Evolutionary conservation across 1,284 basidiomycete genomes (phyloP), one percentile per base, ranked within the genome.

Genomic region (Hemileia vastatrix): DNA sequence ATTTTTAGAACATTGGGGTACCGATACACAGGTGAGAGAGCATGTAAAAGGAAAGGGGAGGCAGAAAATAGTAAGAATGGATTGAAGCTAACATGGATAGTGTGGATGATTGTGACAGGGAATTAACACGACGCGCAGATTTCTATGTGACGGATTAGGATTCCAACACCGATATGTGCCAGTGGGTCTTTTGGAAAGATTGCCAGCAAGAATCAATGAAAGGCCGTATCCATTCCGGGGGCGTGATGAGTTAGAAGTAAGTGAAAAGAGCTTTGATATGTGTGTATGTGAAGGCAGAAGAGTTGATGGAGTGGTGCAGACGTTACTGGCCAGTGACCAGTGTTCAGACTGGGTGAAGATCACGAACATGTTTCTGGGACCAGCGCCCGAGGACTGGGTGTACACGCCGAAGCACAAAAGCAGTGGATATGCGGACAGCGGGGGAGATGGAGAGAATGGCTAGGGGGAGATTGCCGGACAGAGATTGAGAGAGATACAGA

Each of bases 261-360:
- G 24, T 47, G 2, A 47, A 6, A 19, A 3, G 11, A 23, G 87
- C 19, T 19, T 8, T 9, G 4, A n/a, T 48, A n/a, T 4, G 6
- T 27, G 23, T 50, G 23, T 1, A 27, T 27, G 9, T 51, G n/a
- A 5, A n/a, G 13, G 9, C 3, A 11, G 11, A 21, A 49, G n/a
- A 21, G 6, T 4, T 3, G 11, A 21, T 50, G 5, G 2, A 13
- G 23, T 4, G 11, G n/a, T 43, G 23, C 5, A 93, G 79, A 90
- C 90, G 1, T 78, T 96, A 6, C 78, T 97, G 5, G 84, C 89
- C 0, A 90, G 87, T 71, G 80, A 83, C 1, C 84, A 87, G 71
- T 85, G 86, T 66, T 79, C 82, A n/a, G 91, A 96, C 75, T 98
- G 94, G 94, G 87, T 96, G 57, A 90, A 85, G 77, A 85, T 98